Base-by-base conservation (phyloP, 257 asterid genomes). In the Gentiana dahurica region DNA sequence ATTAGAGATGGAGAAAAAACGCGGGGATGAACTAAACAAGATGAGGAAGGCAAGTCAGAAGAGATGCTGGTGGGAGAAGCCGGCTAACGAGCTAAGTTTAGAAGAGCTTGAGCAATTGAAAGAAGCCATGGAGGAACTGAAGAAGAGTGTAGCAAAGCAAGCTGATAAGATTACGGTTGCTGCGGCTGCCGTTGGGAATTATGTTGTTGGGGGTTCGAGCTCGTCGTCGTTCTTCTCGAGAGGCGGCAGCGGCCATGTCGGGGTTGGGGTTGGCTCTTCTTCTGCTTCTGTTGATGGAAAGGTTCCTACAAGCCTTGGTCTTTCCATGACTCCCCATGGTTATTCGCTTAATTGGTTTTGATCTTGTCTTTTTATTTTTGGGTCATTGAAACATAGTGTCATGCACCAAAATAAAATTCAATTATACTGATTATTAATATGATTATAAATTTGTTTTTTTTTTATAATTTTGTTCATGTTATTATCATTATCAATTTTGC, bases 1-100 rank as follows among this genome's bases (percentile, higher is more conserved):
- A 52, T 24, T 65, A 58, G 80, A 74, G 51, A 47, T 34, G 2
- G 70, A 68, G 66, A 68, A 60, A 32, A 62, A 66, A 62, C 61
- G 63, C 0, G 68, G 79, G 4, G 74, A 65, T 36, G 68, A 71
- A 51, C 38, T 71, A 1, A 54, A 12, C 36, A 53, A 63, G 39
- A 55, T 71, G 32, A 71, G 79, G 47, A 65, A 65, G n/a, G 76
- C 39, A 8, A 66, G 59, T 34, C 54, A 39, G 5, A 67, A 57
- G 0, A 62, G 54, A 47, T 50, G 70, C 46, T 77, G 83, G 80
- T 74, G 80, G 83, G 83, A 77, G 71, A 59, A 62, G 10, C 78
- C 80, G 1, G 33, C 66, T 34, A 12, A 41, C 38, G 67, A 65
- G 36, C 66, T 73, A 44, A 61, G 65, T 2, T 3, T 53, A 44